Evolutionary conservation across 805 yeast genomes (phyloP), one percentile per base, ranked within the genome.

Genomic region (Metschnikowia arizonensis): DNA sequence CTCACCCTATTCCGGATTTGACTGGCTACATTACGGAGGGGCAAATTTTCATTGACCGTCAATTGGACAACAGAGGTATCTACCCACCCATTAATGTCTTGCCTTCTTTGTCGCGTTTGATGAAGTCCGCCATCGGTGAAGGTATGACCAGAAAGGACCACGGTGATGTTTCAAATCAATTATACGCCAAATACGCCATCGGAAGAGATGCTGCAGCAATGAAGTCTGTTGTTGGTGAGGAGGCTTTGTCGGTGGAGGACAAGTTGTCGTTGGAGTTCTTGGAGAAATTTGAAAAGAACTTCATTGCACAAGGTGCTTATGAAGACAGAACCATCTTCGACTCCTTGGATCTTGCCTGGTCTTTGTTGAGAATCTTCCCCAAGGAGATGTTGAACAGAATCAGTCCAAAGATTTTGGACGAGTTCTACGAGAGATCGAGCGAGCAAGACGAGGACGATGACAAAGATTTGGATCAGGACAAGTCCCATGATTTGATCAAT

Each of bases 151-250:
- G 99, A 77, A 91, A 91, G 73, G 99, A 93, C 69, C 99, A 93
- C 65, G 96, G 98, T 73, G 99, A 93, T 75, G 99, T 93, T 50
- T 91, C 98, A 25, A 93, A 93, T 77, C 99, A 93, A 78, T 79
- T 93, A 63, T 93, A 93, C 65, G 99, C 99, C 61, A 93, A 93
- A 72, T 93, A 93, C 67, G 99, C 99, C 53, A 95, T 93, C 74
- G 99, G 99, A 78, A 87, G 90, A 74, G 99, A 93, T 72, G 99
- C 99, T 23, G 99, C 99, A 41, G 97, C 99, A 58, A 93, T 93
- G 99, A 93, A 93, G 75, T 96, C 99, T 11, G 99, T 93, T 56
- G 99, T 93, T 59, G 99, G 99, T 81, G 99, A 93, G 72, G 99
- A 93, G 72, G 99, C 99, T 29, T 77, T 93, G 62, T 89, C 97